Evolutionary conservation across 305 asterid species (phyloP), one percentile per base, ranked within the genome.

Genomic region (Fraxinus dipetala): DNA sequence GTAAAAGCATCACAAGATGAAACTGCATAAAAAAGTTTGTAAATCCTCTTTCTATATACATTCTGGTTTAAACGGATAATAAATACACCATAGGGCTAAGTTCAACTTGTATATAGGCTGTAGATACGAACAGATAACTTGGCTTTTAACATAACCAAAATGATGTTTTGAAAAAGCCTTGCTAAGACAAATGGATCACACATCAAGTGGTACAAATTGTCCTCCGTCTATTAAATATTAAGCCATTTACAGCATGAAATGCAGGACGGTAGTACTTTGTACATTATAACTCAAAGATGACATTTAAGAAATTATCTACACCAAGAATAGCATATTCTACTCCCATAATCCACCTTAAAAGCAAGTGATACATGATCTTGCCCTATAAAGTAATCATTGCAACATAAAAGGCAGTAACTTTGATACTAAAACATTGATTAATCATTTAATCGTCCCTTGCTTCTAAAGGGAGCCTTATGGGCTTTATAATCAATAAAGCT

Each of bases 151-250:
- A 2, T 65, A 65, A 65, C 7, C 6, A 65, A 28, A 65, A 65
- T 24, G 36, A 65, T 65, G 69, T 59, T 20, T 59, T n/a, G 2
- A 20, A 59, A 59, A 59, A 20, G 22, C 43, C 51, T 63, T 6
- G 43, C 78, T n/a, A 61, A 80, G 48, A 74, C 80, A 85, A 78
- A 63, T 35, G 87, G 82, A 86, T 86, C 86, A 79, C 75, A 76
- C 87, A 82, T 59, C 86, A 85, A 88, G 82, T 78, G 84, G 88
- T 77, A 51, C 81, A 72, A 84, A 83, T 80, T 75, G 87, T 34
- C 78, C 76, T 26, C 76, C 79, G 65, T 73, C 10, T 81, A 84
- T 56, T 81, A 82, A 56, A 82, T 85, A 77, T 75, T 83, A 76
- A 74, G 61, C 79, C 14, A 4, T 75, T 79, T 72, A 61, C 65